phyloP scores from a whole-genome alignment of 2,329 filamentous ascomycete species.

The Escovopsis sp. region DNA sequence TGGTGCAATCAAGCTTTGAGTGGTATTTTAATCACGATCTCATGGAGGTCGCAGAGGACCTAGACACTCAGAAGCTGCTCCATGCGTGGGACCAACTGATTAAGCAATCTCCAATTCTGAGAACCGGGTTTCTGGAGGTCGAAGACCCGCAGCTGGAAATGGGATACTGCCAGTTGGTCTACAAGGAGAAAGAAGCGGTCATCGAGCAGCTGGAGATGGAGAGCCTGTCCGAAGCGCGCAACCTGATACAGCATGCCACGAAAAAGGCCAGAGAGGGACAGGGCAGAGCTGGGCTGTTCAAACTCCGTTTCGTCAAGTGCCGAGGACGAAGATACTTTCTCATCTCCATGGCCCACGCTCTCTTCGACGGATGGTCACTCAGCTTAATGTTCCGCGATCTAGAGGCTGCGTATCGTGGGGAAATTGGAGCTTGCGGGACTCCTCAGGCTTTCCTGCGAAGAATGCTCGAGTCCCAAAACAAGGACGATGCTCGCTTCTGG shows the following conservation, averaged over 20 bases:
- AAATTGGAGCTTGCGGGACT: slow-evolving; percentile 24
- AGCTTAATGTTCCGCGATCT: slow-evolving; percentile 59
- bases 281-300: slow-evolving; percentile 28
- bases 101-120: slow-evolving; percentile 49
- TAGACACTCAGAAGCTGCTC: slow-evolving; percentile 41
- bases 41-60: slow-evolving; percentile 38
- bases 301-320: slow-evolving; percentile 27
- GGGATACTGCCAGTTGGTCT: slow-evolving; percentile 34
- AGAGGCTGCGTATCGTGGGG: slow-evolving; percentile 41
- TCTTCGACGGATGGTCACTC: slow-evolving; percentile 84
- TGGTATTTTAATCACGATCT: slow-evolving; percentile 81
- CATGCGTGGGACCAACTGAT: slow-evolving; percentile 48
- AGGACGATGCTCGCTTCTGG: slow-evolving; percentile 46
- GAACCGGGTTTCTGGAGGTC: slow-evolving; percentile 57
- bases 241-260: slow-evolving; percentile 22
- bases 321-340: slow-evolving; percentile 28
- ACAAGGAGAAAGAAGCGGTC: slow-evolving; percentile 9
- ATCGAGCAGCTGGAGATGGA: slow-evolving; percentile 9
- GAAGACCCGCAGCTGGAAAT: slow-evolving; percentile 40
- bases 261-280: slow-evolving; percentile 19
- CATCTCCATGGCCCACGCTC: slow-evolving; percentile 67
- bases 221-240: slow-evolving; percentile 17
- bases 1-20: slow-evolving; percentile 56
- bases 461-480: slow-evolving; percentile 7
- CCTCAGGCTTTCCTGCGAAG: slow-evolving; percentile 35